phyloP scores from a whole-genome alignment of 306 rosid genomes.

The Luffa aegyptiaca region DNA sequence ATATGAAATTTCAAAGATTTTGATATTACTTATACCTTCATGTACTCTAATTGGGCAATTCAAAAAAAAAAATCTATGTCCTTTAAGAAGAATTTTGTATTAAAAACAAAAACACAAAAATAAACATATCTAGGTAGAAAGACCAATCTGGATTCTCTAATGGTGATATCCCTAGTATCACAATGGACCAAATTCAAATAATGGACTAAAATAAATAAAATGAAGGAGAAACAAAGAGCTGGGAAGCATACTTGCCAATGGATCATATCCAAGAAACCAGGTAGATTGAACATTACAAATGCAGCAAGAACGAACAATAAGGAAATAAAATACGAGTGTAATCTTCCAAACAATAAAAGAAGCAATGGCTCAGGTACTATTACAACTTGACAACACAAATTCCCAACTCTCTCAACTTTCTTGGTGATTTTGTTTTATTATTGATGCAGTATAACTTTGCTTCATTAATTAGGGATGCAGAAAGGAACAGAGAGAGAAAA shows the following conservation, averaged over 20 bases:
- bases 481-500: conserved; percentile 8
- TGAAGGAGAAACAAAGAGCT: not conserved
- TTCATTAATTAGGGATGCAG: not conserved
- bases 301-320: not conserved
- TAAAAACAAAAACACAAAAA: not conserved
- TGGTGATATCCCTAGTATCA: not conserved
- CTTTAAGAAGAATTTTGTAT: not conserved
- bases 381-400: not conserved
- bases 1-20: not conserved
- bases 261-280: not conserved
- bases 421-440: not conserved
- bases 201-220: not conserved
- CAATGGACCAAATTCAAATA: not conserved
- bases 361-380: not conserved
- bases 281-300: not conserved
- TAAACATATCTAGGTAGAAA: not conserved
- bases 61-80: not conserved
- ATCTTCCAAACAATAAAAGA: not conserved
- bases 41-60: not conserved
- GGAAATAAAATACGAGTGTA: not conserved
- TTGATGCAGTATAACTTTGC: not conserved
- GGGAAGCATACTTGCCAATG: not conserved
- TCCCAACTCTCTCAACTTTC: not conserved
- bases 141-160: not conserved
- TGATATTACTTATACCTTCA: not conserved